A percentile compares a stretch with the other conserved stretches of the same genome.
Conservation (phyloP, 169 alveolate species). For the Cryptosporidium andersoni region DNA sequence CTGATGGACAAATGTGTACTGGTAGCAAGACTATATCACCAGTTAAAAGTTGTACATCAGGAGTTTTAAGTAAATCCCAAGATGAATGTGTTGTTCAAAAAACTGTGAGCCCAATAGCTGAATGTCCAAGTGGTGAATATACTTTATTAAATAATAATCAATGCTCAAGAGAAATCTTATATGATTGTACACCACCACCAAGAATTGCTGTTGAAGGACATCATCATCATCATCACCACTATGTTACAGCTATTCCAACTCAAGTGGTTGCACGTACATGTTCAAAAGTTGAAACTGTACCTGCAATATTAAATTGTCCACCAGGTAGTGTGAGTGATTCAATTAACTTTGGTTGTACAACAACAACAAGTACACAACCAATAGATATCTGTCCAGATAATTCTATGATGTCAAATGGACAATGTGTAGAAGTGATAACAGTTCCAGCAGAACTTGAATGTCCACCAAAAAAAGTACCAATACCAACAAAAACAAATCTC, state of each 20-base stretch:
- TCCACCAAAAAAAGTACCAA: constrained; percentile 30
- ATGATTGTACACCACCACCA: constrained; percentile 58
- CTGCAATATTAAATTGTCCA: constrained; percentile 52
- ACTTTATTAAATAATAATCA: constrained; percentile 48
- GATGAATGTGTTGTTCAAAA: constrained; percentile 43
- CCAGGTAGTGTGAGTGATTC: constrained; percentile 40
- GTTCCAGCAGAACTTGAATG: constrained; percentile 68
- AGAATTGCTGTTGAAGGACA: constrained; percentile 33
- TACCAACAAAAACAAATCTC: neutral
- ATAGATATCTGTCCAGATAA: constrained; percentile 41
- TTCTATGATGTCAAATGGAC: constrained; percentile 56
- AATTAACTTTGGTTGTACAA: constrained; percentile 41
- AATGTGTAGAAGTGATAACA: constrained; percentile 55
- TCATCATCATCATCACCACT: constrained; percentile 45
- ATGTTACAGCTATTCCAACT: constrained; percentile 26
- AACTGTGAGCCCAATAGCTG: constrained; percentile 44
- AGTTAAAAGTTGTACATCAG: constrained; percentile 34
- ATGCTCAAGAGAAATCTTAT: constrained; percentile 50
- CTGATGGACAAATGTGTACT: constrained; percentile 68
- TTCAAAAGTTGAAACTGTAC: constrained; percentile 31
- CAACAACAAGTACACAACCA: constrained; percentile 50
- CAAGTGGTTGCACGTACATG: constrained; percentile 56
- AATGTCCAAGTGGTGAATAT: constrained; percentile 40
- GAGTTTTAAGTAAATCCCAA: constrained; percentile 43
- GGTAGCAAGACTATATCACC: constrained; percentile 59